phyloP scores from a whole-genome alignment of 176 grass and related monocot genomes.

The Carex kokanica region DNA sequence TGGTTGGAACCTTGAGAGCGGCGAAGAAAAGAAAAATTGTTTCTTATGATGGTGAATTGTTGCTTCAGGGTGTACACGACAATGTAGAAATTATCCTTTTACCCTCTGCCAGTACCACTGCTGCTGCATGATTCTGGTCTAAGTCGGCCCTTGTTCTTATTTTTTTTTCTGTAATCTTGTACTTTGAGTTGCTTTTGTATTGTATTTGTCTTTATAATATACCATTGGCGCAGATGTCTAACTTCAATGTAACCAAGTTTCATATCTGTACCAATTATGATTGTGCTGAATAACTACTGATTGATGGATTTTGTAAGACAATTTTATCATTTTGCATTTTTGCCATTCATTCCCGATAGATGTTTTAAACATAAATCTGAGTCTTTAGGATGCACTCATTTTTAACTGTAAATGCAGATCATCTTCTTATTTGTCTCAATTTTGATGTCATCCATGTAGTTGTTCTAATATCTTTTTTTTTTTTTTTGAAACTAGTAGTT shows the following conservation, averaged over 20 bases:
- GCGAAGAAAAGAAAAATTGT: slow-evolving; percentile 80
- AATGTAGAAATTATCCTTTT: slow-evolving; percentile 77
- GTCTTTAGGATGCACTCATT: not conserved
- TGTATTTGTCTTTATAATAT: not conserved
- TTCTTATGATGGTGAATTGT: slow-evolving; percentile 67
- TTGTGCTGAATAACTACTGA: not conserved
- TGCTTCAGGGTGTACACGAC: slow-evolving; percentile 93
- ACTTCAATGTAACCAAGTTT: not conserved
- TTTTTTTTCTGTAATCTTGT: not conserved
- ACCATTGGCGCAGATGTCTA: too few species aligned
- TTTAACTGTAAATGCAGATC: not conserved
- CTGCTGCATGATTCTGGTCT: not conserved
- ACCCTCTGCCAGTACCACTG: slow-evolving; percentile 35
- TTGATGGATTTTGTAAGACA: not conserved
- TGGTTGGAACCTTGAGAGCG: slow-evolving; percentile 76
- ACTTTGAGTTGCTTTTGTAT: not conserved
- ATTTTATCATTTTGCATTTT: not conserved
- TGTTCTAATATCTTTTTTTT: too few species aligned
- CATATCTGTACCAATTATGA: not conserved
- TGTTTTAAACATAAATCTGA: not conserved
- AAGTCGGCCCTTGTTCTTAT: not conserved
- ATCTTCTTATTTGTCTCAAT: not conserved
- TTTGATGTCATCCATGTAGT: not conserved
- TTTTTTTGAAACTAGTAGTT: too few species aligned
- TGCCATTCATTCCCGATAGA: not conserved